Evolutionary conservation across 2,329 filamentous ascomycete genomes (phyloP), one percentile per base, ranked within the genome.

Genomic region (Endocalyx cinctus): DNA sequence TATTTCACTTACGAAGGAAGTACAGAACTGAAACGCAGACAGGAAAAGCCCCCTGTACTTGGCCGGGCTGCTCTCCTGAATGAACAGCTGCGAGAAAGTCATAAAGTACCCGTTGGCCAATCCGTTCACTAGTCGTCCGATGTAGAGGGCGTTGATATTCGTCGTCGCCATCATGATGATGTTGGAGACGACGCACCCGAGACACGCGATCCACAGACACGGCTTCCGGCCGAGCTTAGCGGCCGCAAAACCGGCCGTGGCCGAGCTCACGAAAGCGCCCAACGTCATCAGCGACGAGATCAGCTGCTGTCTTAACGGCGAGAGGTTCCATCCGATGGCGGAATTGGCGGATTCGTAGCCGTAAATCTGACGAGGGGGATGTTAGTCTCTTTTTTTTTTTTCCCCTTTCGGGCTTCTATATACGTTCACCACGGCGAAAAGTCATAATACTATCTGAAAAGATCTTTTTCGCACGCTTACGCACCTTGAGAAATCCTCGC

Each of bases 151-250:
- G 12, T 62, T 69, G 23, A 79, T 74, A 35, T 59, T 51, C 6
- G 60, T 64, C 0, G 70, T 74, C 4, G 66, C 62, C 70, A 77
- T 77, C 73, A 77, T 77, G 45, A 77, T 62, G 13, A 74, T 57
- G 41, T 76, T 76, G 12, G 72, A 60, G 4, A 70, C 53, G 40
- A 59, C 63, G 42, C 70, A 74, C 7, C 71, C 51, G 2, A 67
- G n/a, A 35, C 67, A 70, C 2, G 70, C 72, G 4, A 62, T 29
- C 51, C 62, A 69, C 11, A 74, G 55, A 33, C 64, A 66, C 2
- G 46, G 19, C 32, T 64, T 66, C 5, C 69, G 63, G 10, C 69
- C 68, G 16, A 72, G 33, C 19, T 46, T 54, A 7, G 42, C 40
- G 10, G 50, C 52, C 12, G 52, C 45, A 17, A 48, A 35, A 23